Evolutionary conservation across 805 yeast species (phyloP).

Genomic region (Starmerella floricola): DNA sequence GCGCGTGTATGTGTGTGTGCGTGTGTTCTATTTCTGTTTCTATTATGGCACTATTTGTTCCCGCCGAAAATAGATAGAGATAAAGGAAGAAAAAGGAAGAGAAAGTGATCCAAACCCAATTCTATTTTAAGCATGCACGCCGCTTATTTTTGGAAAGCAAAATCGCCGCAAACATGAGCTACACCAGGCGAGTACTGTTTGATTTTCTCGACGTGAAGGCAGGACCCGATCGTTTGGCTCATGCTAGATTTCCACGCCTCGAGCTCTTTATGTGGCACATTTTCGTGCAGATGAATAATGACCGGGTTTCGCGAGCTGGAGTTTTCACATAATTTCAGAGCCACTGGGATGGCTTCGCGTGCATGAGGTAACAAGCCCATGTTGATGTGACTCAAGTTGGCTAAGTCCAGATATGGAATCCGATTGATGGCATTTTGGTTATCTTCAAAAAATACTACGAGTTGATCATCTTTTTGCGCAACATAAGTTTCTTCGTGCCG

Average conservation of each 20-base stretch:
- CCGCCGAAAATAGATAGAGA: too few relatives aligned
- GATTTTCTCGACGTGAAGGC: constrained; percentile 45
- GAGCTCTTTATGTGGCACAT: constrained; percentile 40
- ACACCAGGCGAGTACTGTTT: constrained; percentile 83
- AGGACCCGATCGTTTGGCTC: constrained; percentile 18
- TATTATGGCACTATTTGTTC: not conserved
- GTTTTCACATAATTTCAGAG: constrained; percentile 24
- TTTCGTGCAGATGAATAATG: constrained; percentile 59
- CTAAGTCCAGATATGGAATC: constrained; percentile 19
- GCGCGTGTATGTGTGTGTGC: too few relatives aligned
- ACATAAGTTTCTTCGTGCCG: constrained; percentile 28
- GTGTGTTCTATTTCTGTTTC: not conserved
- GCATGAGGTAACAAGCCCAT: constrained; percentile 72
- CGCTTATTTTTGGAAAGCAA: constrained; percentile 8
- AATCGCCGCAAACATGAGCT: constrained; percentile 59
- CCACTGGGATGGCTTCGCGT: constrained; percentile 45
- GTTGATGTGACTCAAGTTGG: constrained; percentile 47
- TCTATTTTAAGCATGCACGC: too few relatives aligned
- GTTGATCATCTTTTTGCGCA: constrained; percentile 24
- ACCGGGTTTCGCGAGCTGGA: not conserved
- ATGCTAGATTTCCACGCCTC: constrained; percentile 27
- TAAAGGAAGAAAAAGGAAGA: too few relatives aligned
- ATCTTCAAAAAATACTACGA: constrained; percentile 50
- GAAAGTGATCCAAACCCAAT: too few relatives aligned
- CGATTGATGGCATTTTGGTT: constrained; percentile 43